Evolutionary conservation across 1,139 yeast genomes (phyloP).

Genomic region (Casaregolazyma lundiana): DNA sequence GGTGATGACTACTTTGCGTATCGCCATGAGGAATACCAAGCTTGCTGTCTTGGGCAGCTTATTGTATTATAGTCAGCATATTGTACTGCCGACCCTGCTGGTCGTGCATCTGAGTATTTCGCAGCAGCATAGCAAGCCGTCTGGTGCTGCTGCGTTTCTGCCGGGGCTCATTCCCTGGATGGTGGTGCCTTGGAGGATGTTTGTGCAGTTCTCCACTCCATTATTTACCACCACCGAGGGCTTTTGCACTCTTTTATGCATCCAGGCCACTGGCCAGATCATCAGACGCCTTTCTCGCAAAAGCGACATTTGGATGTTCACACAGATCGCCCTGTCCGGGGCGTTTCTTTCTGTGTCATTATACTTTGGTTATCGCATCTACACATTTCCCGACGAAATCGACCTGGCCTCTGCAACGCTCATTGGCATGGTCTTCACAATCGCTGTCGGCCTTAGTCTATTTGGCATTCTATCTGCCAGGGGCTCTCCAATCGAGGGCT

Average conservation of each 20-base stretch:
- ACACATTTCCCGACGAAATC: slow-evolving; percentile 61
- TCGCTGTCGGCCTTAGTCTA: slow-evolving; percentile 67
- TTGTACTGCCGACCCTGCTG: slow-evolving; percentile 75
- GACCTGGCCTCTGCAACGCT: slow-evolving; percentile 75
- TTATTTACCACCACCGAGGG: slow-evolving; percentile 88
- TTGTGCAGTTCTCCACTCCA: slow-evolving; percentile 78
- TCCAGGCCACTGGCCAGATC: slow-evolving; percentile 87
- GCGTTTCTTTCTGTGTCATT: slow-evolving; percentile 69
- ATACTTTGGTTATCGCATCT: slow-evolving; percentile 77
- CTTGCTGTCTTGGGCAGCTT: slow-evolving; percentile 49
- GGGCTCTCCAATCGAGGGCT: slow-evolving; percentile 86
- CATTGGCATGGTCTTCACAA: slow-evolving; percentile 77
- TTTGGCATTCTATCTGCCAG: slow-evolving; percentile 79
- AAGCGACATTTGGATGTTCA: slow-evolving; percentile 78
- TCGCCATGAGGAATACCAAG: slow-evolving; percentile 47
- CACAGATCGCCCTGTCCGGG: slow-evolving; percentile 69
- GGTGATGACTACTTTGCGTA: slow-evolving; percentile 64
- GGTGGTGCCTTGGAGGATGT: slow-evolving; percentile 61
- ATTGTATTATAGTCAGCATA: slow-evolving; percentile 74
- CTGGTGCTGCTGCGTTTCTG: slow-evolving; percentile 11
- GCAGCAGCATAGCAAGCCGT: slow-evolving; percentile 24
- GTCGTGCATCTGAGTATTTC: slow-evolving; percentile 60
- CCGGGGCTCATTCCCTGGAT: slow-evolving; percentile 27
- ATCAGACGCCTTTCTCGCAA: slow-evolving; percentile 66
- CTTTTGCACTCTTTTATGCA: slow-evolving; percentile 78